phyloP scores from a whole-genome alignment of 2,329 filamentous ascomycete species.

The Venturia effusa region DNA sequence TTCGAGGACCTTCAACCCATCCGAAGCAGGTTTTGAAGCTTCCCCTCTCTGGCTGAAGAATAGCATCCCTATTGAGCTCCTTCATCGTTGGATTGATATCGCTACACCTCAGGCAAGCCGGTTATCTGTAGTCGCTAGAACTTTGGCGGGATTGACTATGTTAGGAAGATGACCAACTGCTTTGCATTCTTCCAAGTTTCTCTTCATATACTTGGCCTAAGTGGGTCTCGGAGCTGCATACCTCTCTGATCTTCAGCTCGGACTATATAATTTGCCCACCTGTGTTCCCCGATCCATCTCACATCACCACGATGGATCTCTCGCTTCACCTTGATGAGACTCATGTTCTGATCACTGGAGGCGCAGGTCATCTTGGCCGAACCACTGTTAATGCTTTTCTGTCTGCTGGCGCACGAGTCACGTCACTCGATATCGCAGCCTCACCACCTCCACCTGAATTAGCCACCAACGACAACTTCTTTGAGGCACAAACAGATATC shows the following conservation, averaged over 20 bases:
- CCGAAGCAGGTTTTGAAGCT: too few relatives aligned
- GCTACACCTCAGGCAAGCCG: too few relatives aligned
- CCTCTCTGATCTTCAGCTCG: not conserved
- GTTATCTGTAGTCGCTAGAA: too few relatives aligned
- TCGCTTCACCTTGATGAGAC: slow-evolving; percentile 25
- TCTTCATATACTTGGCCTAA: too few relatives aligned
- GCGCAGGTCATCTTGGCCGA: slow-evolving; percentile 29
- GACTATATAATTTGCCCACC: not conserved
- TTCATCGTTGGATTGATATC: too few relatives aligned
- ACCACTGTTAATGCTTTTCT: slow-evolving; percentile 31
- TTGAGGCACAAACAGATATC: slow-evolving; percentile 24
- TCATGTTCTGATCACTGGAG: slow-evolving; percentile 33
- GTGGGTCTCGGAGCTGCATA: not conserved
- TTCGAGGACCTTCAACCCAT: too few relatives aligned
- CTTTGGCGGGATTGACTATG: too few relatives aligned
- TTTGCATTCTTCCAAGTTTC: too few relatives aligned
- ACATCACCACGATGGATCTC: not conserved
- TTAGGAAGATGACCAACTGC: too few relatives aligned
- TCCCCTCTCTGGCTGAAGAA: too few relatives aligned
- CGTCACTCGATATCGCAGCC: slow-evolving; percentile 24
- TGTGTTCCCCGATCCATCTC: not conserved
- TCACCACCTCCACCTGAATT: slow-evolving; percentile 6
- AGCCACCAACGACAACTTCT: slow-evolving; percentile 7
- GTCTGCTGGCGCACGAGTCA: slow-evolving; percentile 32
- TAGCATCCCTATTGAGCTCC: too few relatives aligned